These are phyloP conservation scores for Fusarium palustre DNA, from an alignment of 2,329 filamentous ascomycete species.

Conservation along the genomic window DNA sequence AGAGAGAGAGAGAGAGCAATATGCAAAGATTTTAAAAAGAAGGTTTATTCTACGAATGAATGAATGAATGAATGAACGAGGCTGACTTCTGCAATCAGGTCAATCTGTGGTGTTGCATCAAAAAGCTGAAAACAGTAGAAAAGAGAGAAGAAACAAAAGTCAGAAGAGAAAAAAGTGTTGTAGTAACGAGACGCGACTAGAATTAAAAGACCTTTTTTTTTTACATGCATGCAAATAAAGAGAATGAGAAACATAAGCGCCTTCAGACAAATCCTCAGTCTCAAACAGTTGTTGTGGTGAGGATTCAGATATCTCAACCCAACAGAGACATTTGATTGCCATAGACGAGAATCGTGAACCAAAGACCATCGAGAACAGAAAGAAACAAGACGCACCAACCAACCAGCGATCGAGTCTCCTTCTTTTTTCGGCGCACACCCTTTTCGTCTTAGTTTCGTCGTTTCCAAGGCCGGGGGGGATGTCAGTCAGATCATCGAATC, in stretches of 20 bases:
- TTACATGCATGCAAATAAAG: conserved; percentile 3
- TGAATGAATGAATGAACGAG: conserved; percentile 1
- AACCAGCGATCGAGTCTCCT: not conserved
- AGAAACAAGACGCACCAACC: not conserved
- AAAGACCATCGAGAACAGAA: not conserved
- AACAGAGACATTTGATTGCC: not conserved
- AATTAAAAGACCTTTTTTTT: conserved; percentile 2
- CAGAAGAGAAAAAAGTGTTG: not conserved
- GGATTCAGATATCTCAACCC: conserved; percentile 18
- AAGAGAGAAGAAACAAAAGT: not conserved
- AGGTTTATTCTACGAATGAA: not conserved
- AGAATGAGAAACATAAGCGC: not conserved
- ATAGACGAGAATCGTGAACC: too few species aligned
- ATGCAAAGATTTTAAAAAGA: not conserved
- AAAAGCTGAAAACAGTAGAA: conserved; percentile 16
- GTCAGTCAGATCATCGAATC: conserved; percentile 43
- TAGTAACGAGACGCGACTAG: not conserved
- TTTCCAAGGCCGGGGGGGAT: conserved; percentile 20
- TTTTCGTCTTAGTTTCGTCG: conserved; percentile 5
- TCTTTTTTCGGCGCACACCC: not conserved
- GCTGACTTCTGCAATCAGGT: conserved; percentile 14
- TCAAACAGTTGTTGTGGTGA: conserved; percentile 36
- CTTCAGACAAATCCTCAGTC: not conserved
- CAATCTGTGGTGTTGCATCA: conserved; percentile 1
- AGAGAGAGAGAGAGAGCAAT: not conserved